These are phyloP conservation scores for Diaporthe eres DNA, from an alignment of 2,329 filamentous ascomycete species.

Conservation along the genomic window DNA sequence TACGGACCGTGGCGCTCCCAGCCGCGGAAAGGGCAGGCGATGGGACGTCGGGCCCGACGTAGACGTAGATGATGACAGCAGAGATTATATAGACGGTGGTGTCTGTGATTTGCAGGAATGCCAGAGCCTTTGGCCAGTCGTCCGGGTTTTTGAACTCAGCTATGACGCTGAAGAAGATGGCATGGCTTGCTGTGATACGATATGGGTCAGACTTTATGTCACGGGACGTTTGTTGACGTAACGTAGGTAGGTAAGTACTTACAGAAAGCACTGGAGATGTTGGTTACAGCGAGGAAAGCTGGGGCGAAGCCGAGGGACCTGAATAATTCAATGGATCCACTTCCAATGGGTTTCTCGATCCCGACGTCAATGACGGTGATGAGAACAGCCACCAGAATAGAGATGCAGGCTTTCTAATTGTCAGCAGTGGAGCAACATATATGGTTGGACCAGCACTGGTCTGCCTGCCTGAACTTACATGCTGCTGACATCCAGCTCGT, in stretches of 20 bases:
- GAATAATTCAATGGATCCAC: slow-evolving; percentile 50
- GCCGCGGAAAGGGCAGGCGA: slow-evolving; percentile 77
- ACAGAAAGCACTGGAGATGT: slow-evolving; percentile 77
- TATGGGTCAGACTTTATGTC: neutral
- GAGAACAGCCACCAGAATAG: slow-evolving; percentile 73
- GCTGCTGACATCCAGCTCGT: slow-evolving; percentile 73
- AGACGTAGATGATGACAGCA: slow-evolving; percentile 77
- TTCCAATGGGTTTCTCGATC: slow-evolving; percentile 56
- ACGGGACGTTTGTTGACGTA: neutral
- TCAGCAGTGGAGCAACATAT: neutral
- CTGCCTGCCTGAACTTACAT: slow-evolving; percentile 51
- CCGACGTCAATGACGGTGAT: slow-evolving; percentile 75
- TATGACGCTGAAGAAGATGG: slow-evolving; percentile 77
- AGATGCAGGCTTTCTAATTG: slow-evolving; percentile 50
- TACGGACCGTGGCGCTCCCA: slow-evolving; percentile 64
- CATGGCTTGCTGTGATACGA: slow-evolving; percentile 55
- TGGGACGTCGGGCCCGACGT: slow-evolving; percentile 70
- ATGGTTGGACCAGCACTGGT: neutral
- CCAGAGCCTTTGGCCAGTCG: slow-evolving; percentile 53
- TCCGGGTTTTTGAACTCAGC: slow-evolving; percentile 73
- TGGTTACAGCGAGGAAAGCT: slow-evolving; percentile 70
- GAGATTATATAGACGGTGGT: slow-evolving; percentile 74
- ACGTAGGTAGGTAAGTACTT: slow-evolving; percentile 49
- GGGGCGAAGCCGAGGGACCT: slow-evolving; percentile 60
- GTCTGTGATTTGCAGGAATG: slow-evolving; percentile 69